Evolutionary conservation across 306 rosid genomes (phyloP).

Genomic region (Elaeagnus macrophylla): DNA sequence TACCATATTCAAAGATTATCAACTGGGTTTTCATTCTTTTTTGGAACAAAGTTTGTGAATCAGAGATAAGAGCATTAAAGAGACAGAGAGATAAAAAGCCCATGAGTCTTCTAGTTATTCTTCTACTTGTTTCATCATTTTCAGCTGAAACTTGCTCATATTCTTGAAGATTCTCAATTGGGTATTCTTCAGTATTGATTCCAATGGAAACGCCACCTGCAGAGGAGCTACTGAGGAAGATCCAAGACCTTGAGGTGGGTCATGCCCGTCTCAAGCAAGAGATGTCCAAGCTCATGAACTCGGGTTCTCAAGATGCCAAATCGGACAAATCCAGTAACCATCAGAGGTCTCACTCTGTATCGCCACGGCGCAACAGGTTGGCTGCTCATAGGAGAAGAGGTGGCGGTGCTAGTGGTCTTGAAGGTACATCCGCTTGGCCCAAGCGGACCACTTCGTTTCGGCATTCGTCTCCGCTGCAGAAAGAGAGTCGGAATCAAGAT

Average conservation of each 20-base stretch:
- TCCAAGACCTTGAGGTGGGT: conserved; percentile 73
- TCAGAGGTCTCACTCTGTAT: conserved; percentile 83
- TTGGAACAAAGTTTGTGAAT: conserved; percentile 5
- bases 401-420: conserved; percentile 17
- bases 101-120: conserved; percentile 16
- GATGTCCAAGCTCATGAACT: conserved; percentile 61
- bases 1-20: conserved; percentile 17
- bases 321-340: conserved; percentile 13
- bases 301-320: conserved; percentile 23
- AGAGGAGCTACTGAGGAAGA: conserved; percentile 77
- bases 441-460: conserved; percentile 55
- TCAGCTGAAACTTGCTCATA: conserved; percentile 3
- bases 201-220: conserved; percentile 59
- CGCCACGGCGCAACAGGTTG: conserved; percentile 77
- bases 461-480: conserved; percentile 83
- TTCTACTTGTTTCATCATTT: conserved; percentile 8
- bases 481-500: conserved; percentile 60
- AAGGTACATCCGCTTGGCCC: conserved; percentile 33
- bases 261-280: conserved; percentile 78
- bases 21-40: background rate
- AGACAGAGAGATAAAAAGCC: conserved; percentile 1
- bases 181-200: background rate
- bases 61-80: background rate
- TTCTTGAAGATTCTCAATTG: conserved; percentile 13
- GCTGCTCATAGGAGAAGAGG: conserved; percentile 29